Conservation (phyloP, 352 stramenopile species). For the Peronospora tabacina region DNA sequence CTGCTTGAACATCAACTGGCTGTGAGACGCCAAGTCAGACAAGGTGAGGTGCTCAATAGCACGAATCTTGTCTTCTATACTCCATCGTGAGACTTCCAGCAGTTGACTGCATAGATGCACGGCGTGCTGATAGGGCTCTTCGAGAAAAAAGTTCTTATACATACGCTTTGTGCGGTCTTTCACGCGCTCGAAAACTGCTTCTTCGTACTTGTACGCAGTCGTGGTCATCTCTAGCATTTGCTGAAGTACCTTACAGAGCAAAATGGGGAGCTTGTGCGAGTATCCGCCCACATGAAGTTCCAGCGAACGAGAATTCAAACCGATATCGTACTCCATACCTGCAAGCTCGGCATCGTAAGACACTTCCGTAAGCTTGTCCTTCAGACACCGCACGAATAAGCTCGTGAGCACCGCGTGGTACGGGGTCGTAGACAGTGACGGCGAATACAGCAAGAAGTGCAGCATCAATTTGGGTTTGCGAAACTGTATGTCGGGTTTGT, state of each 20-base stretch:
- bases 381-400: conserved; percentile 66
- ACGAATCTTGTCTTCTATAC: conserved; percentile 77
- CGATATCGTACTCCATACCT: conserved; percentile 70
- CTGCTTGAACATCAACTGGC: conserved; percentile 54
- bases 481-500: conserved; percentile 87
- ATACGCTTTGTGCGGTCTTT: conserved; percentile 77
- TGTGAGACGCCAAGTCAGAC: conserved; percentile 44
- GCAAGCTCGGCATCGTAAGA: conserved; percentile 71
- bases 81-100: conserved; percentile 72
- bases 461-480: conserved; percentile 88
- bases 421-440: conserved; percentile 43
- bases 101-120: conserved; percentile 70
- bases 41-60: conserved; percentile 55
- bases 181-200: conserved; percentile 71
- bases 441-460: conserved; percentile 66
- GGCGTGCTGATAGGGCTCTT: conserved; percentile 89
- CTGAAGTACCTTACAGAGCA: conserved; percentile 68
- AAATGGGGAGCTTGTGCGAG: conserved; percentile 83
- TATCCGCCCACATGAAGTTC: conserved; percentile 84
- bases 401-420: conserved; percentile 65
- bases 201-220: conserved; percentile 43
- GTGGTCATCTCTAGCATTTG: conserved; percentile 43
- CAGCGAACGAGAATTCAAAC: conserved; percentile 53
- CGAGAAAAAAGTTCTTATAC: conserved; percentile 85
- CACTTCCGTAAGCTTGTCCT: conserved; percentile 82